phyloP scores from a whole-genome alignment of 208 protist genomes.

The Trypanosoma cruzi region DNA sequence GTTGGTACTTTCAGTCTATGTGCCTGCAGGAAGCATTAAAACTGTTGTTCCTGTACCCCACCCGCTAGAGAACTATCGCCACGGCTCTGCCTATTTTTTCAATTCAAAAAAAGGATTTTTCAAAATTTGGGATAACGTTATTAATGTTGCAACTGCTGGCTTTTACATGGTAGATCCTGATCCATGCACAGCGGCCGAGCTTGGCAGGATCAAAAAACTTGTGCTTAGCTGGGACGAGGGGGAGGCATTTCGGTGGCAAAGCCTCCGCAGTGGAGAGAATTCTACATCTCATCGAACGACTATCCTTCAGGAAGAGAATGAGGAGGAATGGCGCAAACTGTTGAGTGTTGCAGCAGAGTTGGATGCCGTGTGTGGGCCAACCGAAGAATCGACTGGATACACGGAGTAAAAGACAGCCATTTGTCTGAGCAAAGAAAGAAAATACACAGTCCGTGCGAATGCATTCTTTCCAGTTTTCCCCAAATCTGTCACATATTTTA shows the following conservation, averaged over 20 bases:
- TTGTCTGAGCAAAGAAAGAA: too few relatives aligned
- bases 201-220: constrained; percentile 28
- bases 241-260: constrained; percentile 31
- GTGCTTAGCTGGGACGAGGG: constrained; percentile 61
- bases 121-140: not conserved
- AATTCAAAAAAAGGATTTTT: not conserved
- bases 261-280: not conserved
- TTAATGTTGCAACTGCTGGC: not conserved
- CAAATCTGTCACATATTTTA: too few relatives aligned
- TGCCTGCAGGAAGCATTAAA: constrained; percentile 44
- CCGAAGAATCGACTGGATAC: too few relatives aligned
- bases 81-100: not conserved
- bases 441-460: too few relatives aligned
- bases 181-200: constrained; percentile 32
- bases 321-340: constrained; percentile 8
- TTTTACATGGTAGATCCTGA: constrained; percentile 30
- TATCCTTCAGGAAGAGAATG: not conserved
- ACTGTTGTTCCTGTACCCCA: constrained; percentile 51
- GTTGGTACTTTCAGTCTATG: constrained; percentile 41
- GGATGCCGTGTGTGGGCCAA: not conserved
- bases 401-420: too few relatives aligned
- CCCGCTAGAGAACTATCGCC: constrained; percentile 35
- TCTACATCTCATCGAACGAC: not conserved
- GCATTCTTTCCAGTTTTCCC: too few relatives aligned
- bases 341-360: constrained; percentile 4